These are phyloP conservation scores for Beauveria pseudobassiana DNA, from an alignment of 2,329 filamentous ascomycete genomes.

Conservation along the genomic window DNA sequence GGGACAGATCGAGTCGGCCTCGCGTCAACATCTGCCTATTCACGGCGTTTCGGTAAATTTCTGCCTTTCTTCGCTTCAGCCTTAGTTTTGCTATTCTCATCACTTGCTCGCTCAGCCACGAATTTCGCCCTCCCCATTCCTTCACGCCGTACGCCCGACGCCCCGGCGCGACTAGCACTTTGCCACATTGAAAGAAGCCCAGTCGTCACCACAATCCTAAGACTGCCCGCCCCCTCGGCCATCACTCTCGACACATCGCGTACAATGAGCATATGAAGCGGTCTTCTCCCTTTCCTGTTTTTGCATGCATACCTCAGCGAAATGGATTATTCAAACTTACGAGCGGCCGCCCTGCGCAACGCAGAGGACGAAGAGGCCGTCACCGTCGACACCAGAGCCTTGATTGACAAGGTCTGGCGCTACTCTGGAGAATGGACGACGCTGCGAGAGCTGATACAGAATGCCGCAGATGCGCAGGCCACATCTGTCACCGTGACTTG, in stretches of 20 bases:
- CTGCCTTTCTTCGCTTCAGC: neutral
- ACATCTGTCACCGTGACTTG: constrained; percentile 84
- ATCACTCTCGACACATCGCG: neutral
- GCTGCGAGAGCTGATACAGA: constrained; percentile 90
- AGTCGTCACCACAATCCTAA: neutral
- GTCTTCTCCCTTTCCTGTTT: neutral
- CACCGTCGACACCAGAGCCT: constrained; percentile 89
- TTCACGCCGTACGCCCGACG: neutral
- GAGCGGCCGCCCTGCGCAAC: constrained; percentile 77
- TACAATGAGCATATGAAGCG: neutral
- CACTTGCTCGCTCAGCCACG: neutral
- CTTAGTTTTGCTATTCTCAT: neutral
- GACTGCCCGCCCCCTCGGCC: neutral
- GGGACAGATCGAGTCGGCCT: constrained; percentile 4
- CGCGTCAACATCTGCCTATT: neutral
- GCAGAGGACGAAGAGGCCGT: constrained; percentile 93
- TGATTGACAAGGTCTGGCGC: constrained; percentile 98
- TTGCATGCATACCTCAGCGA: constrained; percentile 12
- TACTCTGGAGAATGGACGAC: constrained; percentile 95
- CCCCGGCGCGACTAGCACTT: neutral
- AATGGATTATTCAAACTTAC: constrained; percentile 70
- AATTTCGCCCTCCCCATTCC: neutral
- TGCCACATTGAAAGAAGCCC: neutral
- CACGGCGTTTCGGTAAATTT: neutral
- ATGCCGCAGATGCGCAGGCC: constrained; percentile 94